Conservation (phyloP, 2,329 filamentous ascomycete species). For the Knufia petricola region DNA sequence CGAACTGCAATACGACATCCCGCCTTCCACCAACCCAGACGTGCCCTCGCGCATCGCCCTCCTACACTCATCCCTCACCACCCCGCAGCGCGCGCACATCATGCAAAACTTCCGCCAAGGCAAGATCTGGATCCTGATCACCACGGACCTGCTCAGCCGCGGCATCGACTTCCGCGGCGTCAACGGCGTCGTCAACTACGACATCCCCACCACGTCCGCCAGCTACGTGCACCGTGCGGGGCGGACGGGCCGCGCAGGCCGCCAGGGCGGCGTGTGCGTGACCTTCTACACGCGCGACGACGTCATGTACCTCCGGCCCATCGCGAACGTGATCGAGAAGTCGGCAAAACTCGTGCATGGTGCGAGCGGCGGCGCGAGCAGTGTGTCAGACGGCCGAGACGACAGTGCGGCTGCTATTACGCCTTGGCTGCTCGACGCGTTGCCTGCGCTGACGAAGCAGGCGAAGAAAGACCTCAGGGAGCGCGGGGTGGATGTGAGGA, state of each 20-base stretch:
- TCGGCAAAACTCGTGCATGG: conserved; percentile 64
- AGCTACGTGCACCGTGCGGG: conserved; percentile 90
- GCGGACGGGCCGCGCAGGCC: conserved; percentile 77
- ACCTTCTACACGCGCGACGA: conserved; percentile 96
- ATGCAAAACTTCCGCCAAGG: conserved; percentile 86
- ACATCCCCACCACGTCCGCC: conserved; percentile 83
- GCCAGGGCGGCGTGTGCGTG: conserved; percentile 78
- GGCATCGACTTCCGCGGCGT: conserved; percentile 92
- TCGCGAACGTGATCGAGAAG: conserved; percentile 82
- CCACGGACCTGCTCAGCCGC: conserved; percentile 83
- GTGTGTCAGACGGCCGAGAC: too few relatives aligned
- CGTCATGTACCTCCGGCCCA: conserved; percentile 76
- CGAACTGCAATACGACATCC: conserved; percentile 91
- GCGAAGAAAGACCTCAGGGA: conserved; percentile 75
- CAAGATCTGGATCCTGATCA: conserved; percentile 93
- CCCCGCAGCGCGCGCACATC: conserved; percentile 63
- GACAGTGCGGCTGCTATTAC: conserved; percentile 50
- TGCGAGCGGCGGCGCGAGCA: too few relatives aligned
- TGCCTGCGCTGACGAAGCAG: conserved; percentile 75
- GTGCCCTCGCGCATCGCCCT: conserved; percentile 78
- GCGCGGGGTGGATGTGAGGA: conserved; percentile 66
- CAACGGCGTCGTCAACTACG: conserved; percentile 95
- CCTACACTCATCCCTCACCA: conserved; percentile 76
- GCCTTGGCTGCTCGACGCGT: conserved; percentile 77
- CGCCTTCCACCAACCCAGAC: conserved; percentile 60